phyloP scores from a whole-genome alignment of 805 yeast genomes.

The Spathaspora passalidarum region DNA sequence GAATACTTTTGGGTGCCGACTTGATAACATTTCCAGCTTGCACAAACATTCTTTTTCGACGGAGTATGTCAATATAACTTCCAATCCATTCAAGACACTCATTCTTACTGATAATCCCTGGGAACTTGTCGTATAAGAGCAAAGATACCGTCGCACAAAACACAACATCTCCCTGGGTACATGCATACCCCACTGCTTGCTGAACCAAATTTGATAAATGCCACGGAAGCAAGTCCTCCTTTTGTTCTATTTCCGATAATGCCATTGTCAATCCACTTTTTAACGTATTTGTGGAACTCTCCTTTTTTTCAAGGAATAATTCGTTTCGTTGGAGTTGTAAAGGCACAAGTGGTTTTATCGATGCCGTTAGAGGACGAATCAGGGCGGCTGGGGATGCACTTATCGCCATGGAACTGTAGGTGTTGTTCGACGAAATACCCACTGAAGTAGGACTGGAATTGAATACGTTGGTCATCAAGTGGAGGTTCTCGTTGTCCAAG shows the following conservation, averaged over 20 bases:
- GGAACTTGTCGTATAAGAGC: slow-evolving; percentile 42
- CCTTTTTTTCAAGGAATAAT: background rate
- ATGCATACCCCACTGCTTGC: slow-evolving; percentile 52
- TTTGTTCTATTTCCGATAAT: slow-evolving; percentile 8
- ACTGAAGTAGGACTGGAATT: slow-evolving; percentile 6
- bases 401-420: slow-evolving; percentile 2
- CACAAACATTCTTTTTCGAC: slow-evolving; percentile 48
- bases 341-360: slow-evolving; percentile 7
- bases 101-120: slow-evolving; percentile 18
- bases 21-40: slow-evolving; percentile 58
- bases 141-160: slow-evolving; percentile 57
- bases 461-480: slow-evolving; percentile 16
- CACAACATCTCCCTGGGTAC: slow-evolving; percentile 61
- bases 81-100: slow-evolving; percentile 54
- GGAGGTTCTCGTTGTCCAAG: slow-evolving; percentile 34
- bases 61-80: slow-evolving; percentile 53
- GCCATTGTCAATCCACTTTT: slow-evolving; percentile 4
- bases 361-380: slow-evolving; percentile 13
- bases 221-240: slow-evolving; percentile 57
- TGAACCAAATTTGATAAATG: slow-evolving; percentile 46
- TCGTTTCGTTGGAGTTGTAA: background rate
- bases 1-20: slow-evolving; percentile 29
- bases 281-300: background rate
- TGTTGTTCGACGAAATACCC: background rate
- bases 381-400: slow-evolving; percentile 5